phyloP scores from a whole-genome alignment of 2,329 filamentous ascomycete genomes.

The Alternaria novae-zelandiae region DNA sequence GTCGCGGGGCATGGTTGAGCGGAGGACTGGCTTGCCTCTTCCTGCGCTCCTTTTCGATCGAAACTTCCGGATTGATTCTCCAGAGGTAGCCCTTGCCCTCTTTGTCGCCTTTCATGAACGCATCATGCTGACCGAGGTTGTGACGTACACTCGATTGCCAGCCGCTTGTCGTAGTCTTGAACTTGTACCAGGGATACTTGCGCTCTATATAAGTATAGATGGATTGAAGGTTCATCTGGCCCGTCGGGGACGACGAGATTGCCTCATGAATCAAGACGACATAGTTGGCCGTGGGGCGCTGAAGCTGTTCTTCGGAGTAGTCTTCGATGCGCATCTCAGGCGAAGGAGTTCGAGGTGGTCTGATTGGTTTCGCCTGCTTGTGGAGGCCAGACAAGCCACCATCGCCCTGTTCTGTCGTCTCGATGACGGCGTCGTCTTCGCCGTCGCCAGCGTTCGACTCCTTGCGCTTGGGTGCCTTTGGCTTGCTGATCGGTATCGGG shows the following conservation, averaged over 20 bases:
- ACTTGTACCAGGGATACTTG: constrained; percentile 70
- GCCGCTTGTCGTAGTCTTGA: constrained; percentile 63
- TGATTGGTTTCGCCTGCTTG: constrained; percentile 55
- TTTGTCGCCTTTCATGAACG: constrained; percentile 66
- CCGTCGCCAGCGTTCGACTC: constrained; percentile 47
- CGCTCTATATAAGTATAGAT: constrained; percentile 70
- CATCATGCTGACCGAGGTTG: constrained; percentile 65
- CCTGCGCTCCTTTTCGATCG: constrained; percentile 63
- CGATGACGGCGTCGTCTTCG: constrained; percentile 43
- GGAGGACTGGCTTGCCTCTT: constrained; percentile 59
- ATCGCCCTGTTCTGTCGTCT: constrained; percentile 49
- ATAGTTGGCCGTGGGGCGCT: constrained; percentile 70
- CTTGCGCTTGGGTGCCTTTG: constrained; percentile 45
- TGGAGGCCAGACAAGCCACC: constrained; percentile 48
- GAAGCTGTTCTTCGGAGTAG: constrained; percentile 75
- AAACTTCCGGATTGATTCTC: constrained; percentile 65
- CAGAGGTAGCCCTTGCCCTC: constrained; percentile 69
- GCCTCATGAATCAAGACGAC: constrained; percentile 69
- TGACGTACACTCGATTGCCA: constrained; percentile 73
- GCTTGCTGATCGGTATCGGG: constrained; percentile 41
- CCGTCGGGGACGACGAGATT: constrained; percentile 61
- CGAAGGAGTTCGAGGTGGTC: constrained; percentile 62
- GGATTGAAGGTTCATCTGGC: constrained; percentile 68
- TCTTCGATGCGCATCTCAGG: constrained; percentile 69
- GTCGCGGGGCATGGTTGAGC: constrained; percentile 39